These are phyloP conservation scores for Yamadazyma akitaensis DNA, from an alignment of 805 yeast species.

Conservation along the genomic window DNA sequence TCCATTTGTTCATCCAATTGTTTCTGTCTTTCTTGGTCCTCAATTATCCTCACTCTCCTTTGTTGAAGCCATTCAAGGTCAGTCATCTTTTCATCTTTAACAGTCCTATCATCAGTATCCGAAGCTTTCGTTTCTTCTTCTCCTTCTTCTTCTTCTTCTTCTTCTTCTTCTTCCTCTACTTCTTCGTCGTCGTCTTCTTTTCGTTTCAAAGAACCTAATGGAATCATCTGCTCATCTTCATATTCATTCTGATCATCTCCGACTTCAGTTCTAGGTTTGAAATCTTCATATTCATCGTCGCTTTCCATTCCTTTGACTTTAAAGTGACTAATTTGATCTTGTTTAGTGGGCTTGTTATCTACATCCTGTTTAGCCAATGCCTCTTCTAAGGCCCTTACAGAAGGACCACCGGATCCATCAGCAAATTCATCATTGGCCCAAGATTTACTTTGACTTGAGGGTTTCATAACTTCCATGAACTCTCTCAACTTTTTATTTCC, in stretches of 20 bases:
- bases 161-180: slow-evolving; percentile 17
- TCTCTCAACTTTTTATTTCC: slow-evolving; percentile 70
- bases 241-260: slow-evolving; percentile 37
- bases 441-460: slow-evolving; percentile 63
- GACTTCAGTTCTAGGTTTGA: slow-evolving; percentile 41
- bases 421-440: slow-evolving; percentile 68
- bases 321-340: neutral
- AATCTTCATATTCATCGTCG: slow-evolving; percentile 54
- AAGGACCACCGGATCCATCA: slow-evolving; percentile 45
- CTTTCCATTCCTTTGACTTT: slow-evolving; percentile 41
- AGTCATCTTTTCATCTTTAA: slow-evolving; percentile 67
- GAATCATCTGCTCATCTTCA: slow-evolving; percentile 20
- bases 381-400: slow-evolving; percentile 40
- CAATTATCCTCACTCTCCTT: slow-evolving; percentile 65
- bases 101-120: slow-evolving; percentile 19
- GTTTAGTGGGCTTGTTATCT: neutral
- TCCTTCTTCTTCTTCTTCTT: slow-evolving; percentile 18
- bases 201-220: slow-evolving; percentile 41
- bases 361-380: slow-evolving; percentile 31
- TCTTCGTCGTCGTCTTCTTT: slow-evolving; percentile 18
- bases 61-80: slow-evolving; percentile 87
- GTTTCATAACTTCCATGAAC: slow-evolving; percentile 79
- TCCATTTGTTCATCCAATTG: slow-evolving; percentile 3
- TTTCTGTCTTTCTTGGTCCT: slow-evolving; percentile 21
- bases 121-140: slow-evolving; percentile 14